These are phyloP conservation scores for Flaveria robusta DNA, from an alignment of 129 eudicot genomes.

Conservation along the genomic window DNA sequence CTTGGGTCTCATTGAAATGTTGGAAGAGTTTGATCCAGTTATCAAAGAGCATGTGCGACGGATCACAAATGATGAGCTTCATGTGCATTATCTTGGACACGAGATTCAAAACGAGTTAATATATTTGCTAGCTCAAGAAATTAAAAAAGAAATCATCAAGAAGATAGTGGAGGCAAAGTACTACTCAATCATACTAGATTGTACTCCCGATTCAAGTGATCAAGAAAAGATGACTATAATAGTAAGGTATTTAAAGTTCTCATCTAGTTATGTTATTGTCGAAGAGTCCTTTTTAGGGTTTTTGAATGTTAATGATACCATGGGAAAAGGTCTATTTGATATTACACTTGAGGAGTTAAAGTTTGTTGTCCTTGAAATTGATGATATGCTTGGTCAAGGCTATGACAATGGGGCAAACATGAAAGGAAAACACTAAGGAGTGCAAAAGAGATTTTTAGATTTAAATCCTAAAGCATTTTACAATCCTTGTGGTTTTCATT, in stretches of 20 bases:
- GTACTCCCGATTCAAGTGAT: not conserved
- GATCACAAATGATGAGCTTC: not conserved
- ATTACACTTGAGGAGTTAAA: not conserved
- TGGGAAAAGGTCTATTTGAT: not conserved
- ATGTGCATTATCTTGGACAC: not conserved
- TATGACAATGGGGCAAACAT: not conserved
- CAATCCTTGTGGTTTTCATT: not conserved
- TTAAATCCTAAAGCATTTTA: not conserved
- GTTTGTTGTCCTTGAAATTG: not conserved
- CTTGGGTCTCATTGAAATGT: too few relatives aligned
- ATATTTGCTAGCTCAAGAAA: not conserved
- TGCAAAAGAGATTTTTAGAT: not conserved
- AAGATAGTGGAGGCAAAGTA: not conserved
- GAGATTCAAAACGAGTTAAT: not conserved
- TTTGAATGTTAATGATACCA: not conserved
- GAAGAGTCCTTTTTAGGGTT: constrained; percentile 1
- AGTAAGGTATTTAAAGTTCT: not conserved
- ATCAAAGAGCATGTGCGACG: not conserved
- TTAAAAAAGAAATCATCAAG: not conserved
- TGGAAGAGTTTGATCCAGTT: not conserved
- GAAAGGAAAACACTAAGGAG: not conserved
- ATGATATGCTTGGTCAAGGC: not conserved
- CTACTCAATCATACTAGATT: not conserved
- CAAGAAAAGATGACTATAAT: not conserved
- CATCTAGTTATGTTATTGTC: not conserved